phyloP scores from a whole-genome alignment of 2,329 filamentous ascomycete genomes.

The Penicillium sumatraense region DNA sequence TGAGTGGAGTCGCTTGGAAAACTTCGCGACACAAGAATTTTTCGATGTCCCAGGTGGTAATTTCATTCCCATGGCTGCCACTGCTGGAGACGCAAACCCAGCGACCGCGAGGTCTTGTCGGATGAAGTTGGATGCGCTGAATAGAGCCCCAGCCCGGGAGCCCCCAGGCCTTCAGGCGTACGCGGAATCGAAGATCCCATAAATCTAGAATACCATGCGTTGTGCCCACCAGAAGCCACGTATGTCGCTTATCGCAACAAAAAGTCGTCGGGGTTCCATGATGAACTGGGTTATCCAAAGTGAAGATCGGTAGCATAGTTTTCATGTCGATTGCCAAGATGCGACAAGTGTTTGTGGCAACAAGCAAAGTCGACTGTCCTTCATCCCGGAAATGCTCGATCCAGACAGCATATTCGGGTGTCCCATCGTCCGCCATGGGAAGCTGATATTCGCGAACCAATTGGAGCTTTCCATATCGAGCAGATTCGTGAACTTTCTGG shows the following conservation, averaged over 20 bases:
- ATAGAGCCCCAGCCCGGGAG: constrained; percentile 80
- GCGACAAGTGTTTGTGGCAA: constrained; percentile 85
- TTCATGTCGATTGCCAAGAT: constrained; percentile 84
- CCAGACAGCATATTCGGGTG: constrained; percentile 81
- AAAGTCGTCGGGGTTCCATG: constrained; percentile 93
- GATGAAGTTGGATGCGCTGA: constrained; percentile 78
- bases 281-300: constrained; percentile 83
- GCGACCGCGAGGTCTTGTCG: constrained; percentile 74
- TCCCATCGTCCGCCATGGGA: constrained; percentile 32
- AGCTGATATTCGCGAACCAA: constrained; percentile 82
- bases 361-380: constrained; percentile 76
- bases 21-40: constrained; percentile 87
- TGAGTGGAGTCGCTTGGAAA: constrained; percentile 65
- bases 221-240: constrained; percentile 91
- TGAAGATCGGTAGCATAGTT: constrained; percentile 81
- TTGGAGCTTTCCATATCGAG: constrained; percentile 77
- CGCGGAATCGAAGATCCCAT: constrained; percentile 95
- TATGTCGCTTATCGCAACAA: constrained; percentile 80
- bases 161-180: constrained; percentile 86
- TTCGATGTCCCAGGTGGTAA: constrained; percentile 95
- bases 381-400: constrained; percentile 89
- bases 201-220: constrained; percentile 90
- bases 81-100: constrained; percentile 90
- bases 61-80: constrained; percentile 77
- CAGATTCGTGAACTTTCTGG: constrained; percentile 59